Conservation (phyloP, 257 asterid species). For the Solanum clarkiae region DNA sequence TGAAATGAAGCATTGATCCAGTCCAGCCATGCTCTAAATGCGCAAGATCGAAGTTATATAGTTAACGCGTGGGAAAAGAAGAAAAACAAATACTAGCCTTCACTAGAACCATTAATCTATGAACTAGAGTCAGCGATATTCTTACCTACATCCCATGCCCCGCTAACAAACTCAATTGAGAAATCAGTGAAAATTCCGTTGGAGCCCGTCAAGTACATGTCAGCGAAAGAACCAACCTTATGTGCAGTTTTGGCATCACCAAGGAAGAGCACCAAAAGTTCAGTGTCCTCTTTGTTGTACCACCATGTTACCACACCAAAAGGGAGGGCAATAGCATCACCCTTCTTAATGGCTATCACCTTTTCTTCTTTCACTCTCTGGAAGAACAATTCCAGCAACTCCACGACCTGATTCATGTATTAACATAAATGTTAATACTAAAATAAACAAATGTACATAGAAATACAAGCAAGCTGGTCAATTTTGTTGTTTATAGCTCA, state of each 20-base stretch:
- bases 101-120: not conserved
- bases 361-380: constrained; percentile 64
- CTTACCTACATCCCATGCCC: not conserved
- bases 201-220: constrained; percentile 49
- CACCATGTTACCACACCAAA: constrained; percentile 87
- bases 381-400: constrained; percentile 70
- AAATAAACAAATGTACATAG: not conserved
- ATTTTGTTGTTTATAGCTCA: not conserved
- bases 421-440: not conserved
- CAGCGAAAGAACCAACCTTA: constrained; percentile 58
- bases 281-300: constrained; percentile 60
- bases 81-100: not conserved
- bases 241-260: constrained; percentile 65
- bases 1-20: no score
- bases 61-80: not conserved
- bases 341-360: constrained; percentile 73
- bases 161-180: not conserved
- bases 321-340: constrained; percentile 77
- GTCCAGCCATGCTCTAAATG: no score
- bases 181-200: constrained; percentile 57
- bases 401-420: constrained; percentile 38
- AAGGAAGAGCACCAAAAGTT: constrained; percentile 55
- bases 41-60: not conserved
- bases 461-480: not conserved
- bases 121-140: constrained; percentile 33